Conservation (phyloP, 2,329 filamentous ascomycete genomes). For the Alternaria gaisen region DNA sequence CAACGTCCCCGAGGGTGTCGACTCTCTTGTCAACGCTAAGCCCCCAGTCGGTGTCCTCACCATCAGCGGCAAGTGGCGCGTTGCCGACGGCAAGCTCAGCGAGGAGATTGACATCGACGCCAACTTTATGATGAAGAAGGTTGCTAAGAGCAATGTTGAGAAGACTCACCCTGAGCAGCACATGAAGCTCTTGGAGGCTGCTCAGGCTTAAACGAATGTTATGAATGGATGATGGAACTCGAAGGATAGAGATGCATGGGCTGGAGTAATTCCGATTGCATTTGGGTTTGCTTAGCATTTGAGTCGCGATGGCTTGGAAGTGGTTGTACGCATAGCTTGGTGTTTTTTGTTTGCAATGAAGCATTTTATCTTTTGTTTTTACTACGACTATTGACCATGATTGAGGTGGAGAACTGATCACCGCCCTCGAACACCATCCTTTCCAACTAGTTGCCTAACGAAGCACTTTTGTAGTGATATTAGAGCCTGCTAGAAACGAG, state of each 20-base stretch:
- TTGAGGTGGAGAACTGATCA: neutral
- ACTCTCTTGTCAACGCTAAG: conserved; percentile 52
- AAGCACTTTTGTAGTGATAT: too few species aligned
- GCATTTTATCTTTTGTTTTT: neutral
- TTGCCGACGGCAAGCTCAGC: conserved; percentile 39
- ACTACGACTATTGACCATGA: neutral
- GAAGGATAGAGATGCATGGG: neutral
- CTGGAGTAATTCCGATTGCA: neutral
- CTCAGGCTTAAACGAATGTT: conserved; percentile 26
- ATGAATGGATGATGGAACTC: neutral
- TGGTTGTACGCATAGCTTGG: conserved; percentile 1
- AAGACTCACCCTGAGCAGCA: conserved; percentile 53
- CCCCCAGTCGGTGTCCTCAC: conserved; percentile 51
- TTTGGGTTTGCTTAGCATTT: neutral
- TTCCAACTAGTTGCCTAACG: too few species aligned
- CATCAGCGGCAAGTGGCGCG: conserved; percentile 52
- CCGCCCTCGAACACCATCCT: neutral
- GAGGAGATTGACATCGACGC: conserved; percentile 55
- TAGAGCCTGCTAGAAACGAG: too few species aligned
- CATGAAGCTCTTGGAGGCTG: conserved; percentile 44
- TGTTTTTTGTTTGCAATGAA: neutral
- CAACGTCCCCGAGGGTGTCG: conserved; percentile 45
- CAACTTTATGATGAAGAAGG: conserved; percentile 55
- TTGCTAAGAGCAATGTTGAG: conserved; percentile 53
- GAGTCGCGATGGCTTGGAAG: neutral